phyloP scores from a whole-genome alignment of 306 rosid genomes.

The Citrullus colocynthis region DNA sequence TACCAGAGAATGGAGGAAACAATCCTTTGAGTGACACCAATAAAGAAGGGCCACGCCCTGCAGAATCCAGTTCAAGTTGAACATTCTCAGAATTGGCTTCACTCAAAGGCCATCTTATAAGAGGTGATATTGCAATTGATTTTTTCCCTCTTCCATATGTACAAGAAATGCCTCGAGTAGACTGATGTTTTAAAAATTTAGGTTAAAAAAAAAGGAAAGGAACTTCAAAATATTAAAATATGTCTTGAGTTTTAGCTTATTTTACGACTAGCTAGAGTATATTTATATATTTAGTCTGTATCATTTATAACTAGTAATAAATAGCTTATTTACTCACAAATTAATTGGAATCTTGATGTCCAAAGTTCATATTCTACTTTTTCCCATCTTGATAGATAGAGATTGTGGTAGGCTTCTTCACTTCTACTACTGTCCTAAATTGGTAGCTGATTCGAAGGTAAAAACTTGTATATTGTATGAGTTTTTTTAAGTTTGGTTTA shows the following conservation, averaged over 20 bases:
- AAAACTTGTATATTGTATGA: not conserved
- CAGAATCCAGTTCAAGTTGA: constrained; percentile 77
- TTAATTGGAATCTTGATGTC: not conserved
- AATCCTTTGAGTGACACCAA: constrained; percentile 26
- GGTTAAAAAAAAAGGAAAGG: not conserved
- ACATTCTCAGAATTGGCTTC: constrained; percentile 10
- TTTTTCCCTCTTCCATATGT: not conserved
- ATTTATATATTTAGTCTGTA: not conserved
- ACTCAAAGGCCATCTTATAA: constrained; percentile 21
- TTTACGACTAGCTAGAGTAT: not conserved
- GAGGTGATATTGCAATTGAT: constrained; percentile 25
- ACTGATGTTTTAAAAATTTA: not conserved
- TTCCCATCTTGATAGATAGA: not conserved
- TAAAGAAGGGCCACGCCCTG: constrained; percentile 33
- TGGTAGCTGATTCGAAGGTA: not conserved
- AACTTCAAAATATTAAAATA: not conserved
- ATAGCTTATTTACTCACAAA: not conserved
- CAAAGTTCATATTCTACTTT: not conserved
- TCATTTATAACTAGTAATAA: not conserved
- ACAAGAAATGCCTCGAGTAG: not conserved
- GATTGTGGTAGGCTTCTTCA: not conserved
- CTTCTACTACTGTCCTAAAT: not conserved
- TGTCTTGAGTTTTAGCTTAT: not conserved
- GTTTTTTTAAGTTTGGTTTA: not conserved
- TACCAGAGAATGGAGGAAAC: constrained; percentile 32